Percentiles rank a stretch among this genome's conserved stretches.
Evolutionary conservation across 2,329 filamentous ascomycete genomes (phyloP).

Genomic region (Penicillium sp.): DNA sequence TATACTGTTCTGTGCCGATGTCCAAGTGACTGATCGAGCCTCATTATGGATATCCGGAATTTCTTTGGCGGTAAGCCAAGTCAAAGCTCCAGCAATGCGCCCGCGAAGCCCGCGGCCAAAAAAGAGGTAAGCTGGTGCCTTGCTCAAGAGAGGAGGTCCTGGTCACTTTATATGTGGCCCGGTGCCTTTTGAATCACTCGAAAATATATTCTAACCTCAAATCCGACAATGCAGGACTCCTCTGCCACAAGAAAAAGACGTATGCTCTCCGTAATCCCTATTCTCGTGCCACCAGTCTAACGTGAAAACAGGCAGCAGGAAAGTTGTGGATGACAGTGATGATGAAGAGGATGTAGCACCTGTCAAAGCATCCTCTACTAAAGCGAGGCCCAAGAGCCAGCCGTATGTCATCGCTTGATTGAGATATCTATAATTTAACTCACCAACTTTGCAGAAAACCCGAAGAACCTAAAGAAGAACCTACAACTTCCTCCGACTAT

Average conservation of each 20-base stretch:
- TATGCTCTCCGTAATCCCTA: slow-evolving; percentile 20
- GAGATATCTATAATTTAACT: slow-evolving; percentile 1
- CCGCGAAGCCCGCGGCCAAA: slow-evolving; percentile 34
- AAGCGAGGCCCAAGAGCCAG: slow-evolving; percentile 39
- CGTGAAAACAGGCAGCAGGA: slow-evolving; percentile 51
- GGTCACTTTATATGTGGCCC: background rate
- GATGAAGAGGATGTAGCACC: slow-evolving; percentile 62
- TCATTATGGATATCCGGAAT: slow-evolving; percentile 80
- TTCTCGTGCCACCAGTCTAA: slow-evolving; percentile 5
- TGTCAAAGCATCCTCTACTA: slow-evolving; percentile 40
- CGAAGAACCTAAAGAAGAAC: slow-evolving; percentile 52
- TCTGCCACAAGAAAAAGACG: slow-evolving; percentile 35
- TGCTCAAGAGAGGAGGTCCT: background rate
- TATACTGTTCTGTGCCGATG: background rate
- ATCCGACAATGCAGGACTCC: slow-evolving; percentile 22
- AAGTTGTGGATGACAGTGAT: slow-evolving; percentile 76
- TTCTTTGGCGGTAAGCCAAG: slow-evolving; percentile 81
- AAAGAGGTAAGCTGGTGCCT: slow-evolving; percentile 41
- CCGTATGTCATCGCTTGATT: slow-evolving; percentile 44
- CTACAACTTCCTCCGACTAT: slow-evolving; percentile 62
- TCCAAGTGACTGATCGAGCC: background rate
- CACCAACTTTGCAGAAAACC: slow-evolving; percentile 41
- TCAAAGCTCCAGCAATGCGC: slow-evolving; percentile 52
- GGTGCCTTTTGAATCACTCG: background rate
- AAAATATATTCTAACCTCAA: slow-evolving; percentile 8